Evolutionary conservation across 139 green algal species (phyloP).

Genomic region (Astrephomene gubernaculifera): DNA sequence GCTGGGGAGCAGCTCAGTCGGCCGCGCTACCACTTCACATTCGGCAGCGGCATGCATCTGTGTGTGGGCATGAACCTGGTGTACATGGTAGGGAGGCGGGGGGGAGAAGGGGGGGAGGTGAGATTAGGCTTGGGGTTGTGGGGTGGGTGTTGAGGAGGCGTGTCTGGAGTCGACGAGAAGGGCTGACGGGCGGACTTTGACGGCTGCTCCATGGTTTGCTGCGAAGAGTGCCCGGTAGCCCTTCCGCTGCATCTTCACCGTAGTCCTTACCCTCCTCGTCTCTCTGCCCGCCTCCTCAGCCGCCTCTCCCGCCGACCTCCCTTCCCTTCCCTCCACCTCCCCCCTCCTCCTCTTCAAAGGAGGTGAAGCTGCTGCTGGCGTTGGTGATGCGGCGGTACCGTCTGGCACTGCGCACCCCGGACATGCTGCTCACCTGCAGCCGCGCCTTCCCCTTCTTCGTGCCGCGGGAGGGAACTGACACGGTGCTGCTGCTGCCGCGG

Average conservation of each 20-base stretch:
- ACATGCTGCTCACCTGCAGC: slow-evolving; percentile 9
- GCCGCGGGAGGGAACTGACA: slow-evolving; percentile 37
- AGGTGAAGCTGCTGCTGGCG: slow-evolving; percentile 48
- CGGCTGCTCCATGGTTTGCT: no score
- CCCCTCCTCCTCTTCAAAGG: not conserved
- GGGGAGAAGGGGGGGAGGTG: no score
- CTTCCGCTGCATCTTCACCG: no score
- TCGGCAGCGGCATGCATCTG: slow-evolving; percentile 40
- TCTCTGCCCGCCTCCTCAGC: no score
- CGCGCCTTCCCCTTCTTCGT: slow-evolving; percentile 21
- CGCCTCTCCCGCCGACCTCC: no score
- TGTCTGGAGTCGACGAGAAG: no score
- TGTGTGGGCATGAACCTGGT: slow-evolving; percentile 47
- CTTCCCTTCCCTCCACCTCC: no score
- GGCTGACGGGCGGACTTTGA: no score
- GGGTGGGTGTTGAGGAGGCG: no score
- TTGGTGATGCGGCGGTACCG: slow-evolving; percentile 31
- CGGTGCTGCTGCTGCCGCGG: slow-evolving; percentile 12
- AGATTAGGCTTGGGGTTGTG: no score
- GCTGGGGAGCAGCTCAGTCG: not conserved
- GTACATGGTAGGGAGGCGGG: slow-evolving; percentile 6
- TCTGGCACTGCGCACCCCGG: not conserved
- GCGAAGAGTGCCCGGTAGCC: no score
- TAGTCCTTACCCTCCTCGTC: no score
- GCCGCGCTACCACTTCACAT: slow-evolving; percentile 21